phyloP scores from a whole-genome alignment of 2,329 filamentous ascomycete species.

The Myriangium duriaei region DNA sequence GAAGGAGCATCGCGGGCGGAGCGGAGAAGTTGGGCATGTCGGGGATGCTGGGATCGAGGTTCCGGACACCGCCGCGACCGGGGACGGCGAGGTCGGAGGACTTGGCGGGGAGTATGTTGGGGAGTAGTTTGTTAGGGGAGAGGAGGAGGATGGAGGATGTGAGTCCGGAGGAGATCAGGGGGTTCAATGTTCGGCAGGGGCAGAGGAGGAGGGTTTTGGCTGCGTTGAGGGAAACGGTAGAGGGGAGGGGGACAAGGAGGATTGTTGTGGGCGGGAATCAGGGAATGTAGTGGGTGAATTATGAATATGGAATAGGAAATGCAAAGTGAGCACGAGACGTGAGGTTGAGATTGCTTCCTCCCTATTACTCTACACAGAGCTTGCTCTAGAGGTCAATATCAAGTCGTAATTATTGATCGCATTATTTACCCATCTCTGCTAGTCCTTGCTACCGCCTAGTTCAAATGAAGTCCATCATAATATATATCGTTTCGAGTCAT shows the following conservation, averaged over 20 bases:
- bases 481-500: too few species aligned
- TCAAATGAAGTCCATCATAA: too few species aligned
- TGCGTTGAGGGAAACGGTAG: conserved; percentile 22
- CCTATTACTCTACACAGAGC: too few species aligned
- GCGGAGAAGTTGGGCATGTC: conserved; percentile 24
- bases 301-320: not conserved
- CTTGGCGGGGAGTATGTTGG: conserved; percentile 14
- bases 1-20: conserved; percentile 14
- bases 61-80: conserved; percentile 18
- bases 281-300: not conserved
- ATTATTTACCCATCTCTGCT: too few species aligned
- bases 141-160: conserved; percentile 29
- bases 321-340: too few species aligned
- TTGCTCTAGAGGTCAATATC: too few species aligned
- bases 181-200: conserved; percentile 22
- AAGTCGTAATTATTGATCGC: too few species aligned
- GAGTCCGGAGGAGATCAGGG: conserved; percentile 28
- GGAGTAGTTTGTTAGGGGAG: conserved; percentile 14
- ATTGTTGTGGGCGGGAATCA: conserved; percentile 2
- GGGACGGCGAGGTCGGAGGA: conserved; percentile 17
- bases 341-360: too few species aligned
- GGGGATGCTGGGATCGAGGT: conserved; percentile 21
- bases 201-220: conserved; percentile 27
- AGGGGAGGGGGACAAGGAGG: conserved; percentile 13
- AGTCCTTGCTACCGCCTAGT: too few species aligned